Conservation (phyloP, 2,329 filamentous ascomycete species). For the Scedosporium dehoogii region DNA sequence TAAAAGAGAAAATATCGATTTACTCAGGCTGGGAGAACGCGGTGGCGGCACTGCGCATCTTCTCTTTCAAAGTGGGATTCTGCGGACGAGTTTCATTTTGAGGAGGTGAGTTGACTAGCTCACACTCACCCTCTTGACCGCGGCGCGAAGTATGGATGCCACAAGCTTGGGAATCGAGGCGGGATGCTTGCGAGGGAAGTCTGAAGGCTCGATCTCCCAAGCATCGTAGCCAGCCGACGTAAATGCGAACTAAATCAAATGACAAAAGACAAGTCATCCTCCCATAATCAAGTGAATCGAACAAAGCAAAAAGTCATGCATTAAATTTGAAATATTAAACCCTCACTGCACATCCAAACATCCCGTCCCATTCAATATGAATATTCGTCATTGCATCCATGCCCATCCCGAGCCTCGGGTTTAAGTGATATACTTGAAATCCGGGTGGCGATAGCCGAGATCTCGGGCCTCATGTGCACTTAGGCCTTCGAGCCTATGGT, state of each 20-base stretch:
- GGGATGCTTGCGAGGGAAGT: too few relatives aligned
- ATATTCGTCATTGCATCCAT: not conserved
- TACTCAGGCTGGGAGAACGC: not conserved
- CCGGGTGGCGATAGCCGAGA: conserved; percentile 20
- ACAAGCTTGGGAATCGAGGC: too few relatives aligned
- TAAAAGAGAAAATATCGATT: not conserved
- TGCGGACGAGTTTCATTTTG: not conserved
- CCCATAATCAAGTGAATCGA: too few relatives aligned
- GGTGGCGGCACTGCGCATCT: too few relatives aligned
- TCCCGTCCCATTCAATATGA: not conserved
- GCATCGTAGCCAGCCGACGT: too few relatives aligned
- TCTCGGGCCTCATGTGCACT: conserved; percentile 20
- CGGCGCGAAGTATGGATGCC: not conserved
- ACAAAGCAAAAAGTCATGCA: too few relatives aligned
- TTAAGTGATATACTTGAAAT: conserved; percentile 17
- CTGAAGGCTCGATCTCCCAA: too few relatives aligned
- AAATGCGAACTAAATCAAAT: too few relatives aligned
- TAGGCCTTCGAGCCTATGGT: conserved; percentile 17
- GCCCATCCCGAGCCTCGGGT: not conserved
- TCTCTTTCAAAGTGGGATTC: not conserved
- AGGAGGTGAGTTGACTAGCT: not conserved
- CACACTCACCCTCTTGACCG: not conserved
- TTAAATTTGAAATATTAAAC: too few relatives aligned
- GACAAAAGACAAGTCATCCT: too few relatives aligned
- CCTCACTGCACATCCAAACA: not conserved